Percentiles rank a stretch among this genome's conserved stretches.
These are phyloP conservation scores for Mycena vitilis DNA, from an alignment of 768 basidiomycete species.

Conservation along the genomic window DNA sequence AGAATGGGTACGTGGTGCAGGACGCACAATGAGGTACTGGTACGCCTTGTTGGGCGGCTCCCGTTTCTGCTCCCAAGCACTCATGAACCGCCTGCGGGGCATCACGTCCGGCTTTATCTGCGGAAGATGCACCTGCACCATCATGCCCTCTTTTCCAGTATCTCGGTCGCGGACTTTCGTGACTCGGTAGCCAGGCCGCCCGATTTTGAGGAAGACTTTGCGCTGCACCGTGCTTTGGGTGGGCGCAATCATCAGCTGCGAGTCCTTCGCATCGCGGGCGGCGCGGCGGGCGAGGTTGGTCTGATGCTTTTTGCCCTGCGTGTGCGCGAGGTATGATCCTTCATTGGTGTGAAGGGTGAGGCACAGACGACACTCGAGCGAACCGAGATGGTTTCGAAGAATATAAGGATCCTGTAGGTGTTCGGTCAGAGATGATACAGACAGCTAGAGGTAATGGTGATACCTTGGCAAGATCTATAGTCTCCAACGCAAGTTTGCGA, in stretches of 20 bases:
- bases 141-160: conserved; percentile 94
- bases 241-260: conserved; percentile 89
- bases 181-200: conserved; percentile 93
- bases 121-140: conserved; percentile 96
- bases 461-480: conserved; percentile 97
- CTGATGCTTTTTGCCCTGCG: conserved; percentile 99
- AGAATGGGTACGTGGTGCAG: not conserved
- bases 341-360: conserved; percentile 99
- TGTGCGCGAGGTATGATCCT: conserved; percentile 98
- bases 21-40: conserved; percentile 94
- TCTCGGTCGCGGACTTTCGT: conserved; percentile 95
- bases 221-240: conserved; percentile 83
- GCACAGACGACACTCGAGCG: conserved; percentile 97
- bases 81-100: conserved; percentile 94
- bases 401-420: conserved; percentile 92
- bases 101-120: conserved; percentile 90
- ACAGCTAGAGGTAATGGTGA: not conserved
- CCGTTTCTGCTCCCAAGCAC: conserved; percentile 95
- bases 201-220: conserved; percentile 98
- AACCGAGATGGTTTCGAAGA: conserved; percentile 97
- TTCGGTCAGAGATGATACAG: conserved; percentile 26
- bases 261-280: conserved; percentile 96
- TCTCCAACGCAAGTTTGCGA: conserved; percentile 94
- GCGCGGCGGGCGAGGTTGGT: conserved; percentile 97
- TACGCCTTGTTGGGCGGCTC: conserved; percentile 97